A percentile compares a stretch with the other conserved stretches of the same genome.
Conservation (phyloP, 306 rosid species). For the Senna siamea region DNA sequence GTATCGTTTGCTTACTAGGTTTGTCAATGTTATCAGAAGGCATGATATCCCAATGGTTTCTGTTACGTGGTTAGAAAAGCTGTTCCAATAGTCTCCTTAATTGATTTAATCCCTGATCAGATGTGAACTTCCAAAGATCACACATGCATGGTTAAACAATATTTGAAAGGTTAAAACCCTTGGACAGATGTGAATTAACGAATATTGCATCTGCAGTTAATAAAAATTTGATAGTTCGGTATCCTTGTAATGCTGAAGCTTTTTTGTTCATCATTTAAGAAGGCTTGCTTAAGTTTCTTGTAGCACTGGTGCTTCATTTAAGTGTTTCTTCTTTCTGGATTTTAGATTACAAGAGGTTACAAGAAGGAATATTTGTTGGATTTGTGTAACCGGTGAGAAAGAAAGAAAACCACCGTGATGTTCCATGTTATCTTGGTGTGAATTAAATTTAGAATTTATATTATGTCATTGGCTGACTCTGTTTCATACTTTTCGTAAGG, state of each 20-base stretch:
- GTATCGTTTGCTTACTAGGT: no score
- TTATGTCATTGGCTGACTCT: constrained; percentile 23
- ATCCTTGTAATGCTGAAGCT: not conserved
- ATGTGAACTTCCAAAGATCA: constrained; percentile 8
- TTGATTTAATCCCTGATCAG: not conserved
- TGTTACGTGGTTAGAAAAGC: constrained; percentile 16
- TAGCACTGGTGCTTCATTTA: constrained; percentile 5
- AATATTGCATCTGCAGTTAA: constrained; percentile 12
- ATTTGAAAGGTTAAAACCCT: not conserved
- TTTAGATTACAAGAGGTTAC: constrained; percentile 23
- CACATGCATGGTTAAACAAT: not conserved
- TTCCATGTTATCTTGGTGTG: constrained; percentile 19
- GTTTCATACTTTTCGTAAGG: constrained; percentile 36
- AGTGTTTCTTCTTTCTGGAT: constrained; percentile 12
- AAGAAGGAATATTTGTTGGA: not conserved
- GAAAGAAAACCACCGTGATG: constrained; percentile 3
- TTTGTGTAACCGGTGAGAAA: constrained; percentile 5
- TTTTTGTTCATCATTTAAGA: not conserved
- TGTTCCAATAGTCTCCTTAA: constrained; percentile 9
- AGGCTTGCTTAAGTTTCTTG: constrained; percentile 18
- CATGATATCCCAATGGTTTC: not conserved
- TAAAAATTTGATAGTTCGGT: not conserved
- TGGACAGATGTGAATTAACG: not conserved
- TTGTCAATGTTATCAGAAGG: no score
- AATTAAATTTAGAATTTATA: constrained; percentile 6